A percentile compares a stretch with the other conserved stretches of the same genome.
Evolutionary conservation across 2,329 filamentous ascomycete genomes (phyloP).

Genomic region (Cercospora citrullina): DNA sequence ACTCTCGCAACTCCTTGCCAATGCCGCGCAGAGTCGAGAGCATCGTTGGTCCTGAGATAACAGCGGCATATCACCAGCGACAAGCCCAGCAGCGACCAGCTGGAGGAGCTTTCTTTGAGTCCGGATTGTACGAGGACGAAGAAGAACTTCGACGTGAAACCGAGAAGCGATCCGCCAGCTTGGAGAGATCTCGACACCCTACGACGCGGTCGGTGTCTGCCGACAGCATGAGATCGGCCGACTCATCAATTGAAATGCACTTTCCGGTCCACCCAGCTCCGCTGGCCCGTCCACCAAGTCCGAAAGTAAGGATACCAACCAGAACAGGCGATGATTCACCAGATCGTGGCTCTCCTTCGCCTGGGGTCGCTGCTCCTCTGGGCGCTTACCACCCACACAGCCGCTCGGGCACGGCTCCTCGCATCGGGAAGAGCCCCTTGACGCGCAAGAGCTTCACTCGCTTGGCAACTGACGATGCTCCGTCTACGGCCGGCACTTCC

Average conservation of each 20-base stretch:
- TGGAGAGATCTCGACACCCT: constrained; percentile 1
- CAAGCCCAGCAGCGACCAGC: constrained; percentile 53
- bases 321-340: constrained; percentile 10
- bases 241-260: constrained; percentile 25
- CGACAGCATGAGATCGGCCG: constrained; percentile 18
- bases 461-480: constrained; percentile 26
- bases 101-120: constrained; percentile 48
- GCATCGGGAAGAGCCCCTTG: constrained; percentile 48
- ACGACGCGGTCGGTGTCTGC: constrained; percentile 15
- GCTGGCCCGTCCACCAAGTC: neutral
- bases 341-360: neutral
- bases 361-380: constrained; percentile 9
- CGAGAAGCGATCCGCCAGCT: constrained; percentile 5
- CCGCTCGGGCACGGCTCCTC: constrained; percentile 19
- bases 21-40: constrained; percentile 69
- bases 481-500: constrained; percentile 20
- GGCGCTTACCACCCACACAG: constrained; percentile 12
- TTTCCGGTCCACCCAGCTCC: constrained; percentile 14
- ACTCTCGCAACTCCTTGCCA: constrained; percentile 58
- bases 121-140: constrained; percentile 19
- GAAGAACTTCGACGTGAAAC: neutral
- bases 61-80: constrained; percentile 69
- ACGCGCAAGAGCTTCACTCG: constrained; percentile 46
- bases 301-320: constrained; percentile 14
- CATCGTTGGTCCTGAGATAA: constrained; percentile 73